Evolutionary conservation across 345 rosid species (phyloP), one percentile per base, ranked within the genome.

Genomic region (Chamaenerion angustifolium): DNA sequence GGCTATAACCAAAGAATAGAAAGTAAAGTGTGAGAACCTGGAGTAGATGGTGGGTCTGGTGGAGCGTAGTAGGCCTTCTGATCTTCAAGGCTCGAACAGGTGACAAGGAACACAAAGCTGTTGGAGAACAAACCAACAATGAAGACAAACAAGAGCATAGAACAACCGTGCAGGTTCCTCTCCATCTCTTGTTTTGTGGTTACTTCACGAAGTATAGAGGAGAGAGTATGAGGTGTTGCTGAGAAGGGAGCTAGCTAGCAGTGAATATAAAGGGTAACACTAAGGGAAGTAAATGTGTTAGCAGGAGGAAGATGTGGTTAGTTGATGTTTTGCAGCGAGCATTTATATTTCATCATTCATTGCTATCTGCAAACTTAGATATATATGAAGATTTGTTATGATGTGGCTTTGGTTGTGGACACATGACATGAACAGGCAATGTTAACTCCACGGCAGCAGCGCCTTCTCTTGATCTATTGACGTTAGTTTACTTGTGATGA

Each of bases 281-380:
- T 70, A 57, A 73, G 66, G 45, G 71, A 55, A 81, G 88, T 88
- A 71, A 88, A 80, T 85, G 55, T 46, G 68, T 75, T 77, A 74
- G 87, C 80, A 75, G 76, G 68, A 65, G 57, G 68, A 68, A 81
- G 60, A 53, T 62, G 83, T 49, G 56, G 95, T 85, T 85, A 69
- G 95, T 78, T 82, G 93, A 78, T 75, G 59, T 54, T 55, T 57
- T 68, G 77, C 78, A 73, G 80, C n/a, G 14, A 70, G 78, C 88
- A 85, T 85, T 85, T 73, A 85, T 71, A 56, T 48, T 19, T 10
- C 43, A n/a, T 45, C 45, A 17, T 21, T 37, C 59, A 48, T 16
- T 41, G 6, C 31, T 18, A 27, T 11, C n/a, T 31, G 37, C 37
- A 31, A 8, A 19, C 14, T 16, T 45, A 14, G 17, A 45, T 45